A percentile compares a stretch with the other conserved stretches of the same genome.
phyloP scores from a whole-genome alignment of 345 rosid genomes.

The Salix arbutifolia region DNA sequence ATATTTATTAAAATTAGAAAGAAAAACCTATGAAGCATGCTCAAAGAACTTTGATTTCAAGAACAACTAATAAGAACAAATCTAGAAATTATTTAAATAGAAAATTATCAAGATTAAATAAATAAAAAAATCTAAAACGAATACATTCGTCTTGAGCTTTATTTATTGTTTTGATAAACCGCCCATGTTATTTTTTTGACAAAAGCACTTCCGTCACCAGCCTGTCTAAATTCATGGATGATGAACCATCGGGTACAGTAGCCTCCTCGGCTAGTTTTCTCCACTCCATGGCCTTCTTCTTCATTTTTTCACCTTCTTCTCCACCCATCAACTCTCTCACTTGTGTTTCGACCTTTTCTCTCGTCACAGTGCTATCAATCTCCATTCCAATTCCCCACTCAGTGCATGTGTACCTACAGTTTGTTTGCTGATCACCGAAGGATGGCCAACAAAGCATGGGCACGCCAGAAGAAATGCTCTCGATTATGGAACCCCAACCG shows the following conservation, averaged over 20 bases:
- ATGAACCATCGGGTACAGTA: not conserved
- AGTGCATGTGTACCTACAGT: not conserved
- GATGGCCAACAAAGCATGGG: constrained; percentile 1
- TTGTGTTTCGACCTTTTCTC: not conserved
- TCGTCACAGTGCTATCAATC: not conserved
- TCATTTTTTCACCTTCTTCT: not conserved
- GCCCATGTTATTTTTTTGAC: not conserved
- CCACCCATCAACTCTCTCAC: not conserved
- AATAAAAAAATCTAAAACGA: no score
- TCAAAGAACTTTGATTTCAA: no score
- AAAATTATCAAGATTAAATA: no score
- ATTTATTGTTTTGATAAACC: not conserved
- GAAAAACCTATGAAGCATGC: no score
- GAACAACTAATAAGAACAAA: no score
- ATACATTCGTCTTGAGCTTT: not conserved
- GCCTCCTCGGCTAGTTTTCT: not conserved
- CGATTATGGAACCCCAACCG: not conserved
- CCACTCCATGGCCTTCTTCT: constrained; percentile 3
- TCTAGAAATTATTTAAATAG: no score
- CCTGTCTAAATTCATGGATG: not conserved
- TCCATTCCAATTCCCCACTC: constrained; percentile 5
- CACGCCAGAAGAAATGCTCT: constrained; percentile 3
- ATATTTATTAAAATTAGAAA: no score
- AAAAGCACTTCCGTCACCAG: not conserved
- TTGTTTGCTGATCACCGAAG: not conserved